Base-by-base conservation (phyloP, 1,284 basidiomycete species). In the Leccinum angustisporum region DNA sequence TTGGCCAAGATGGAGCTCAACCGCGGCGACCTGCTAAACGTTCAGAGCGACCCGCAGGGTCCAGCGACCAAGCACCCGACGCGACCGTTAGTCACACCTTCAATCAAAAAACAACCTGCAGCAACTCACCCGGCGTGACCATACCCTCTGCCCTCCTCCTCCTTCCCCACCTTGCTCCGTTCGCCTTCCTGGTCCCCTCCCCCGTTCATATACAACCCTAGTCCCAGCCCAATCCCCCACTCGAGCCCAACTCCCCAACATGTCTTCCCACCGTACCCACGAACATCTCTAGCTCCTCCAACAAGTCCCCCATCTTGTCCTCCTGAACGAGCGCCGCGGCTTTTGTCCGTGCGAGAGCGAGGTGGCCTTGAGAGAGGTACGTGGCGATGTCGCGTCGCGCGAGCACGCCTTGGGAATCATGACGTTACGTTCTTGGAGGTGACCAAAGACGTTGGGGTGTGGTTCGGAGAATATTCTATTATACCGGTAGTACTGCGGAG, bases 251-350 rank as follows among this genome's bases (percentile, higher is more conserved):
- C 67, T 90, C 86, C 34, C 74, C 71, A 61, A 86, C 79, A 67
- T 82, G 82, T 64, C 86, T 83, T 30, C 87, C 70, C 27, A 91
- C 70, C 18, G 83, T 76, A 13, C 86, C 86, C 50, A 90, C 76
- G 66, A 88, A 79, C 82, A 86, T 86, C 73, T 87, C 88, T 63
- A 91, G 64, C 25, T 81, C 78, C 71, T 87, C 88, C 65, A 90
- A 67, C 10, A 89, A 69, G 67, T 89, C 85, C 7, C 80, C 82
- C 65, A 81, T 77, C 10, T 79, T 77, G 69, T 91, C 89, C 56
- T 90, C 86, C 46, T 81, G 78, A 40, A 89, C 81, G 59, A 88
- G 72, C 67, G 81, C 85, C 69, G 87, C 86, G 1, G 86, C 86
- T 75, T 90, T 91, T 11, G 82, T 80, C 46, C 89, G 83, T 11